A percentile compares a stretch with the other conserved stretches of the same genome.
Conservation (phyloP, 1,284 basidiomycete genomes). For the Laetiporus sulphureus region DNA sequence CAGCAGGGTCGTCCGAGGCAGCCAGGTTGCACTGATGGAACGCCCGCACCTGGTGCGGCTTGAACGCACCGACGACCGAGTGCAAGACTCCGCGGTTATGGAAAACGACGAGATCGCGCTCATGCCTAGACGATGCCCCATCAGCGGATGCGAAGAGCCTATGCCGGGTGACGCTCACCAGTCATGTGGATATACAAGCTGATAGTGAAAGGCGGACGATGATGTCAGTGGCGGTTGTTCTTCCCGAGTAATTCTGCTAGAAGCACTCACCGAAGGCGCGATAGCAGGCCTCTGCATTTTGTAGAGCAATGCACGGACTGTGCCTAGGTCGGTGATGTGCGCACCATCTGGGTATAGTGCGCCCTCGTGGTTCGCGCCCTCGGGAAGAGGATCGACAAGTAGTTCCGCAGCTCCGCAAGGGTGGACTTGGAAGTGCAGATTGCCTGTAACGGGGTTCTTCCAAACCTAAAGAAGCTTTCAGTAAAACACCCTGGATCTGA, state of each 20-base stretch:
- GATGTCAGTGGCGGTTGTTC: slow-evolving; percentile 3
- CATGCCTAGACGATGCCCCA: slow-evolving; percentile 29
- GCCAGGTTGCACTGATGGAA: slow-evolving; percentile 68
- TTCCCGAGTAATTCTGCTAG: not conserved
- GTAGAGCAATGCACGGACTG: slow-evolving; percentile 68
- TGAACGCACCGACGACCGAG: slow-evolving; percentile 73
- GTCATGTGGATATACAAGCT: slow-evolving; percentile 59
- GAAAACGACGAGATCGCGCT: slow-evolving; percentile 61
- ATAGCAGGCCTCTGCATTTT: slow-evolving; percentile 80
- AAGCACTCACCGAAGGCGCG: slow-evolving; percentile 48
- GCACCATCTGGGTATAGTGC: slow-evolving; percentile 74
- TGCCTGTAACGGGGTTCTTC: slow-evolving; percentile 80
- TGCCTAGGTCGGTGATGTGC: slow-evolving; percentile 59
- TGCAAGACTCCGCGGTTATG: slow-evolving; percentile 76
- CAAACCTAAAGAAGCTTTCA: slow-evolving; percentile 42
- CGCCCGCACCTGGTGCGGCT: slow-evolving; percentile 57
- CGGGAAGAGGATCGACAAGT: slow-evolving; percentile 57
- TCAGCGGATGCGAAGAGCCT: not conserved
- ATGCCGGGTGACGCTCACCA: slow-evolving; percentile 32
- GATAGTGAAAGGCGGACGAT: not conserved
- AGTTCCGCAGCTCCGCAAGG: slow-evolving; percentile 58
- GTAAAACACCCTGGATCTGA: not conserved
- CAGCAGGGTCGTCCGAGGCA: slow-evolving; percentile 46
- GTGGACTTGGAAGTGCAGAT: slow-evolving; percentile 74
- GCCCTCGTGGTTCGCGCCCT: slow-evolving; percentile 39